Conservation (phyloP, 768 basidiomycete genomes). For the Stropharia rugosoannulata region DNA sequence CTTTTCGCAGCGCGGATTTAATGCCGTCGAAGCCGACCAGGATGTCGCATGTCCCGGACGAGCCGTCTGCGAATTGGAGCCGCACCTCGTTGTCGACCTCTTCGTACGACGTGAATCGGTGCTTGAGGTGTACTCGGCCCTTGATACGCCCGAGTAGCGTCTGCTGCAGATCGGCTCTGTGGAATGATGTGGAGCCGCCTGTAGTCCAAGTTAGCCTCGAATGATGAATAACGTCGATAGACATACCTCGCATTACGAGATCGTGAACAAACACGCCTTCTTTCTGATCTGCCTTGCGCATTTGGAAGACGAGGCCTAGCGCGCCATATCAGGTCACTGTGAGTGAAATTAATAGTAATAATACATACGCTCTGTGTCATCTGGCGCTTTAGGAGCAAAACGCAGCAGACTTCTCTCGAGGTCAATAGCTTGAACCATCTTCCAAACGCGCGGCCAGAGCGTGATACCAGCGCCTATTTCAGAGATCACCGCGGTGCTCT, state of each 20-base stretch:
- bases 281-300: conserved; percentile 33
- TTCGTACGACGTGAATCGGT: conserved; percentile 32
- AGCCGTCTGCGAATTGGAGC: conserved; percentile 37
- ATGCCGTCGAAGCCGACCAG: conserved; percentile 45
- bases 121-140: conserved; percentile 33
- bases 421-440: conserved; percentile 36
- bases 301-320: conserved; percentile 16
- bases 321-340: neutral
- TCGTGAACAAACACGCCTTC: conserved; percentile 28
- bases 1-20: conserved; percentile 28
- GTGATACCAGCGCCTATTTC: conserved; percentile 46
- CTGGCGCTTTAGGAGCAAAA: conserved; percentile 12
- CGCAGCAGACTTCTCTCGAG: conserved; percentile 23
- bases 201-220: neutral
- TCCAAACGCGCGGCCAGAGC: conserved; percentile 39
- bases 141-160: conserved; percentile 27
- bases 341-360: neutral
- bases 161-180: conserved; percentile 37
- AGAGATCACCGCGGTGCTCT: conserved; percentile 36
- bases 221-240: neutral
- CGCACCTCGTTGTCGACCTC: conserved; percentile 22
- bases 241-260: conserved; percentile 19
- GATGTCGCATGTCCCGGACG: conserved; percentile 33
- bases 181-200: conserved; percentile 31
- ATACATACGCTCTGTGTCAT: conserved; percentile 16